Evolutionary conservation across 257 asterid species (phyloP), one percentile per base, ranked within the genome.

Genomic region (Thymus mandschuricus): DNA sequence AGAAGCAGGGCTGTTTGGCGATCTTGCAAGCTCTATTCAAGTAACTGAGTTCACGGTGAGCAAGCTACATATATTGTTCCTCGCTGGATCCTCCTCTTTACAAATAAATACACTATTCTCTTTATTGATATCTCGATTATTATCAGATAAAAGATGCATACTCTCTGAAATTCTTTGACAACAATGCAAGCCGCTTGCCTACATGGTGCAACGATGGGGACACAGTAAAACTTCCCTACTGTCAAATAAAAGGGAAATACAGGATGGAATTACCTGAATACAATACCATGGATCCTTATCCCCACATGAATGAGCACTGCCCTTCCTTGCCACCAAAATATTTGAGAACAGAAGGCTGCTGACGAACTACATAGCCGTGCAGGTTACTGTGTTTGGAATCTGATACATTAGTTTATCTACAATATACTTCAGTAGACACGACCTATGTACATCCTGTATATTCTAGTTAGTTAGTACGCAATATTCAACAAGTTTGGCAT

Each of bases 31-130:
- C 76, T 82, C 96, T 48, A 82, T 93, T 75, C 88, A 89, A 86
- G 98, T 86, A 69, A 89, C 98, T 3, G 98, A 93, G 85, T 93
- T 93, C 76, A 93, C 98, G 62, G 98, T 93, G 54, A 85, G 97
- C 86, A 34, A 68, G 50, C 72, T 50, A 11, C 49, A 48, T 52
- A 15, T 52, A 52, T 7, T 44, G 12, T 29, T 66, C 11, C 50
- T 40, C 51, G 21, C 5, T 61, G 3, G 4, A 41, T 21, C 51
- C 64, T 58, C 64, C 62, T 57, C 12, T 58, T 7, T 2, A 40
- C 48, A n/a, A 12, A 35, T 30, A 29, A 59, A 6, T 73, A 38
- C 1, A 38, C 41, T 7, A 38, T 38, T 7, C 41, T 4, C 6
- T 38, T 38, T 38, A 5, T 76, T 44, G n/a, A 5, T 4, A 35